Evolutionary conservation across 345 rosid species (phyloP), one percentile per base, ranked within the genome.

Genomic region (Gossypium thurberi): DNA sequence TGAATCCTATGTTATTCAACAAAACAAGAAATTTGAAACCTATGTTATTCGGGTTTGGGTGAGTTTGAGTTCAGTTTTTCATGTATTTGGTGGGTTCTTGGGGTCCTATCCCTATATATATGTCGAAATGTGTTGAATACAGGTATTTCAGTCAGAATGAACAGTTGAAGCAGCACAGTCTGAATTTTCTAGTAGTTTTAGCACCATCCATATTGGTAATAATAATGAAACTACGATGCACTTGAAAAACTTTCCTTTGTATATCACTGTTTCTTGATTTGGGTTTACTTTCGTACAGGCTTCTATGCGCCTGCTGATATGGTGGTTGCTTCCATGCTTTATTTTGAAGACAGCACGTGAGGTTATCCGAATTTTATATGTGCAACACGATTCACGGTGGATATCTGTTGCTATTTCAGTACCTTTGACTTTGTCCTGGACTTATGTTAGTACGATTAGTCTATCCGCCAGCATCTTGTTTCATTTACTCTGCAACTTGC

Each of bases 401-500:
- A 78, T 85, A 33, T 94, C 97, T 13, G 52, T 87, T 67, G 82
- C 81, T 18, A 77, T 85, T 59, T 83, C 88, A 9, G 76, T 87
- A 5, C 73, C 88, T 0, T 78, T 91, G 80, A 70, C 85, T 67
- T 65, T 90, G 52, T 91, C 97, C 9, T 94, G 98, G 98, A 86
- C 87, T 75, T 94, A 82, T 43, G 79, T 85, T 74, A 87, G 96
- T 78, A 81, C 84, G 4, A 84, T 93, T 57, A 84, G 86, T 73
- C 86, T 94, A 79, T 78, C 91, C 33, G 96, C 96, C 13, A 86
- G 94, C 80, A 81, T 84, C 62, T 69, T 94, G 81, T 94, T 94
- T 83, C 96, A 94, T 83, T 67, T 94, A 69, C 87, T 94, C 55
- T 94, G 98, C 82, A 91, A 90, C 72, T 85, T 94, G 85, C 98